Percentiles rank a stretch among this genome's conserved stretches.
phyloP scores from a whole-genome alignment of 176 grass and related monocot species.

The Secale cereale region DNA sequence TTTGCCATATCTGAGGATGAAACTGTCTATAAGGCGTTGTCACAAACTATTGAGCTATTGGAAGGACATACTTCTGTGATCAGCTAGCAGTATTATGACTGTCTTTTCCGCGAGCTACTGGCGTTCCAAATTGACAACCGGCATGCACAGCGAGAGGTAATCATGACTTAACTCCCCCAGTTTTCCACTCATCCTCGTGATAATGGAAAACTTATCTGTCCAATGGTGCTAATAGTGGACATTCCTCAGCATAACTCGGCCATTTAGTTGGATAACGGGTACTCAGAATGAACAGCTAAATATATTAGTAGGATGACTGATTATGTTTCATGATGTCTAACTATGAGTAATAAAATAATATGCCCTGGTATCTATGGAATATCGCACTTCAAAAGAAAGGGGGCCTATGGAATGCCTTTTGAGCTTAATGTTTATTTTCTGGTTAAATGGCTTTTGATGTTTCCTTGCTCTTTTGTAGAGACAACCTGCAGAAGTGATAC shows the following conservation, averaged over 20 bases:
- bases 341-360: too few relatives aligned
- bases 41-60: too few relatives aligned
- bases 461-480: slow-evolving; percentile 42
- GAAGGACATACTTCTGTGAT: too few relatives aligned
- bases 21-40: slow-evolving; percentile 37
- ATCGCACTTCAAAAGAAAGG: too few relatives aligned
- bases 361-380: too few relatives aligned
- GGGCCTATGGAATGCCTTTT: too few relatives aligned
- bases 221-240: not conserved
- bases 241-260: not conserved
- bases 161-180: not conserved
- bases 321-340: too few relatives aligned
- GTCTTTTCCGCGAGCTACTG: too few relatives aligned
- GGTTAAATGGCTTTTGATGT: not conserved
- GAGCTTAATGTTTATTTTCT: too few relatives aligned
- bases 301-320: too few relatives aligned
- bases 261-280: slow-evolving; percentile 5
- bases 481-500: slow-evolving; percentile 46
- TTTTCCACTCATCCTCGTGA: not conserved
- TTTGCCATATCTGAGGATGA: slow-evolving; percentile 83
- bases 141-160: slow-evolving; percentile 54
- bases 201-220: not conserved
- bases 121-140: not conserved
- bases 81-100: too few relatives aligned
- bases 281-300: too few relatives aligned